Conservation (phyloP, 2,329 filamentous ascomycete genomes). For the Talaromyces rugulosus region DNA sequence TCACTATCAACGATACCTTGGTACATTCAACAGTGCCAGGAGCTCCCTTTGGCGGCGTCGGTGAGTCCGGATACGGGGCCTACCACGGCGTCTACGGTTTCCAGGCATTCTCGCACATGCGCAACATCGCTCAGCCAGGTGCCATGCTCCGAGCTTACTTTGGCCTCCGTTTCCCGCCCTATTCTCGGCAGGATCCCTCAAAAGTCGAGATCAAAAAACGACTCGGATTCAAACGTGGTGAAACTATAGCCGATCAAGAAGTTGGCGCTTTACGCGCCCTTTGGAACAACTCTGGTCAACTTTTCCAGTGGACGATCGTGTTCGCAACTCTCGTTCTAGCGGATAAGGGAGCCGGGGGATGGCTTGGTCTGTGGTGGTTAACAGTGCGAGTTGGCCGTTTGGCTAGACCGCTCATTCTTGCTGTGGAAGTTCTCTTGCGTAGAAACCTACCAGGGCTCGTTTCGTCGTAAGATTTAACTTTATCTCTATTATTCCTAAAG, state of each 20-base stretch:
- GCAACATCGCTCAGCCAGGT: conserved; percentile 14
- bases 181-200: conserved; percentile 8
- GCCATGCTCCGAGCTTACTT: background rate
- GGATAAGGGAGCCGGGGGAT: background rate
- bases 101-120: conserved; percentile 32
- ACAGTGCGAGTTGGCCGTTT: background rate
- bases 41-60: conserved; percentile 50
- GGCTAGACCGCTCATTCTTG: background rate
- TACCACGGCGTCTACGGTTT: conserved; percentile 51
- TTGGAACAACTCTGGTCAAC: background rate
- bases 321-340: background rate
- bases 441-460: background rate
- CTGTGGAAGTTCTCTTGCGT: background rate
- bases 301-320: background rate
- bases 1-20: conserved; percentile 49
- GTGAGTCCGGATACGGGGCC: conserved; percentile 45
- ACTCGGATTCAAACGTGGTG: conserved; percentile 6
- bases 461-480: background rate
- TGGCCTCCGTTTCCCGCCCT: conserved; percentile 8
- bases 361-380: conserved; percentile 2
- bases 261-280: background rate
- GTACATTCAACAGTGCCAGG: conserved; percentile 41
- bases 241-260: conserved; percentile 5
- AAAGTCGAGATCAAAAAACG: conserved; percentile 5
- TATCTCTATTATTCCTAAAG: background rate